Percentiles rank a stretch among this genome's conserved stretches.
phyloP scores from a whole-genome alignment of 164 flowering plant species.

The Vitis labrusca region DNA sequence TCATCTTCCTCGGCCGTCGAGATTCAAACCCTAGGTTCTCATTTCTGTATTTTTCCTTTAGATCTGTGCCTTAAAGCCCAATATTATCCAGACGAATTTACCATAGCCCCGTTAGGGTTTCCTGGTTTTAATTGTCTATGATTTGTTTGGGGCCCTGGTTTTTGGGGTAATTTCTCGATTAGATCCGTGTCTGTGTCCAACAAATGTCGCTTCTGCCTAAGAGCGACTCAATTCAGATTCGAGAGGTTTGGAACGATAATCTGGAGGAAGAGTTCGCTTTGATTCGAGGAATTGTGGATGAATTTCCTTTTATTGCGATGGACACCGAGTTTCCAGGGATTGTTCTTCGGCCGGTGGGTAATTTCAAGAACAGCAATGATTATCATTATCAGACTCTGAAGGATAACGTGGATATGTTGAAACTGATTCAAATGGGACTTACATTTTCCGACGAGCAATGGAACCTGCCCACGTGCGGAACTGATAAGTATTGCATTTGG shows the following conservation, averaged over 20 bases:
- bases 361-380: conserved; percentile 28
- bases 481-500: conserved; percentile 27
- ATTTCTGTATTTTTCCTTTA: too few relatives aligned
- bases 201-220: conserved; percentile 28
- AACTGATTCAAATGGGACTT: conserved; percentile 35
- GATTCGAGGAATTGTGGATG: conserved; percentile 29
- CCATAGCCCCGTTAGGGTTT: conserved; percentile 2
- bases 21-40: too few relatives aligned
- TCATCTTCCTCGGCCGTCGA: too few relatives aligned
- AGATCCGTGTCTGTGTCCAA: not conserved
- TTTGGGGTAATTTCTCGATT: not conserved
- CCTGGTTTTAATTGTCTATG: not conserved
- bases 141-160: not conserved
- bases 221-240: conserved; percentile 28
- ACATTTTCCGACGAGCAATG: conserved; percentile 35
- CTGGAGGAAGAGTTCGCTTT: conserved; percentile 26
- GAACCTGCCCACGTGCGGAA: conserved; percentile 32
- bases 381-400: conserved; percentile 33
- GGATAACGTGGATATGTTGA: conserved; percentile 34
- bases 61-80: too few relatives aligned
- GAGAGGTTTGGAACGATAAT: conserved; percentile 40
- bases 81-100: not conserved
- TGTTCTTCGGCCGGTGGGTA: conserved; percentile 32
- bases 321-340: conserved; percentile 44
- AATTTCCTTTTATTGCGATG: conserved; percentile 33